Base-by-base conservation (phyloP, 495 filamentous ascomycete species). In the Tetracladium marchalianum region DNA sequence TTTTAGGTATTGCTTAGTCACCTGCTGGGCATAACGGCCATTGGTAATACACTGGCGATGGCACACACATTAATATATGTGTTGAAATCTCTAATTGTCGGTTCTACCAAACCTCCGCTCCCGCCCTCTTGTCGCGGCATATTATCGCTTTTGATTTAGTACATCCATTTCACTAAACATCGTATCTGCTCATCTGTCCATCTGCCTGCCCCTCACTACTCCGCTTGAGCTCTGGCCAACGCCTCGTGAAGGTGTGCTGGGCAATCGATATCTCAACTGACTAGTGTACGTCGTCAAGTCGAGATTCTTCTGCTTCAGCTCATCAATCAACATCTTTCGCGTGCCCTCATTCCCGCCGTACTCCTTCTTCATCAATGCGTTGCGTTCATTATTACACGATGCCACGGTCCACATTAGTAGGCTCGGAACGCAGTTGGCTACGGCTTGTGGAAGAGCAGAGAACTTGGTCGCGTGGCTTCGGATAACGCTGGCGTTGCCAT, bases 221-320 rank as follows among this genome's bases (percentile, higher is more conserved):
- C 86, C 39, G 80, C 76, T 33, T 81, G 85, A 22, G 80, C 85
- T 56, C 77, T 71, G 50, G 85, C 87, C 56, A 96, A 64, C 41
- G 77, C 82, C 67, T 94, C 89, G 65, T 87, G 87, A 32, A 94
- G 73, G 43, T 73, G 65, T 27, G 66, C 68, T 46, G 74, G 74
- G 62, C n/a, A 96, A 70, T 49, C 90, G 80, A 64, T 94, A 98
- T 60, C 87, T 81, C 55, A 98, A 77, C 73, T 95, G 81, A 22
- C 92, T 90, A 11, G 90, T 90, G 68, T 95, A 98, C 31, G 93
- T 80, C 72, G 90, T 93, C 46, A 95, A 62, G 65, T 95, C 92
- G 57, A 85, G 83, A 41, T 81, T 87, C 58, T 79, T 84, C 55
- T 81, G 75, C 62, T 83, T 76, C 54, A 94, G 66, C 53, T 81